Base-by-base conservation (phyloP, 192 early-diverging fungal genomes). In the Allomyces arbusculus region DNA sequence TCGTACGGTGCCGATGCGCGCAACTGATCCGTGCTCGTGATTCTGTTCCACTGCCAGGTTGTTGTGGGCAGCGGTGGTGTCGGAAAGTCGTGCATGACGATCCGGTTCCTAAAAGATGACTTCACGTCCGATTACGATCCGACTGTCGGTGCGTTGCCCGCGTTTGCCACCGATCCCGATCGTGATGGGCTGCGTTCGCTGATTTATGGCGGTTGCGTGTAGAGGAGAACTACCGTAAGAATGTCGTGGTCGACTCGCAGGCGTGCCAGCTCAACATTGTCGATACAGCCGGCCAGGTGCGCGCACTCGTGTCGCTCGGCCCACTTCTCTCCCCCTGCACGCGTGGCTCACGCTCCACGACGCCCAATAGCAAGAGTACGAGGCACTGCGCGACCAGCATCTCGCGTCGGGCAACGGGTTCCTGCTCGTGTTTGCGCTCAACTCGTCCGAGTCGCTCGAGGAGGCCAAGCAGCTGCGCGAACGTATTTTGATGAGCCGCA, bases 41-140 rank as follows among this genome's bases (percentile, higher is more conserved):
- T 63, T 24, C 0, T 3, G 24, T 25, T 40, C 33, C 33, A 7
- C 33, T 0, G 33, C 7, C 33, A 82, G 80, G 80, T 82, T 23
- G 80, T 82, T 19, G 80, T 82, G 22, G 80, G 80, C 10, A 78
- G 76, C 55, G 80, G 80, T 62, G 80, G 80, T 74, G 80, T 82
- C 25, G 81, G 81, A 25, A 82, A 82, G 63, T 82, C 81, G 16
- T 81, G 79, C 71, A 63, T 82, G 64, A 82, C 81, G 26, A 76
- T 81, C 1, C 75, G 81, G 61, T 82, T 81, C 64, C 69, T 82
- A 23, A 81, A 81, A 64, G 79, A 82, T 69, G 79, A 81, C 64
- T 82, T 82, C 58, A 74, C 75, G 43, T 76, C 71, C 66, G 81
- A 82, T 28, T 82, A 82, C 67, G 79, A 80, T 61, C 79, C 79